Evolutionary conservation across 108 stramenopile genomes (phyloP), one percentile per base, ranked within the genome.

Genomic region (Nitzschia sp.): DNA sequence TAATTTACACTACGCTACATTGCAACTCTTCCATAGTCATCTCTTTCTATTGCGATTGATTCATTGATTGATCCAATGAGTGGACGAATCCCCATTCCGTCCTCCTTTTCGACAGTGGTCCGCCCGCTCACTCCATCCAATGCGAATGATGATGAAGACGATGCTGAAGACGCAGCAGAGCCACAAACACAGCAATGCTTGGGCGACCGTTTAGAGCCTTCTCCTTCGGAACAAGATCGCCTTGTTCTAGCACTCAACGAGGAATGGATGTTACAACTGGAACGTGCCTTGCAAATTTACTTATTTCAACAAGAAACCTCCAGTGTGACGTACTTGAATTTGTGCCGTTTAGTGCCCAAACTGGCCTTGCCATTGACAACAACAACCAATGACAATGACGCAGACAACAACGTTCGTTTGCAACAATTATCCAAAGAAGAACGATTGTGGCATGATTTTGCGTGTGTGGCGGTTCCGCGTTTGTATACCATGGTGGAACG

Each of bases 391-490:
- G 21, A 5, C 68, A 31, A 59, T 32, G 30, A 18, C 54, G 34
- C 6, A 18, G 32, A 56, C 13, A 36, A 51, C 24, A 49, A 1
- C 26, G 36, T 31, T 55, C 1, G 21, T 33, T 18, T 57, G 17
- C 23, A 23, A 56, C 21, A 15, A 25, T 27, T 57, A 1, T 51
- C 65, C 24, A 59, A 5, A 33, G 65, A 48, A 19, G 65, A 67
- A 33, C 65, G 66, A 11, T 30, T 75, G 15, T 75, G 74, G 74
- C 74, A 75, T 55, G 74, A 75, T 60, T 31, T 75, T 6, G 25
- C 32, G 5, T 75, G 74, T 45, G 48, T 67, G 23, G 45, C 32
- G 0, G 65, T 67, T 27, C 66, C 66, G 0, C 13, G 1, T 3
- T 51, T 75, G 58, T 75, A 67, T 35, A 23, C 30, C 8, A 11